Evolutionary conservation across 2,329 filamentous ascomycete genomes (phyloP).

Genomic region (Daldinia sp.): DNA sequence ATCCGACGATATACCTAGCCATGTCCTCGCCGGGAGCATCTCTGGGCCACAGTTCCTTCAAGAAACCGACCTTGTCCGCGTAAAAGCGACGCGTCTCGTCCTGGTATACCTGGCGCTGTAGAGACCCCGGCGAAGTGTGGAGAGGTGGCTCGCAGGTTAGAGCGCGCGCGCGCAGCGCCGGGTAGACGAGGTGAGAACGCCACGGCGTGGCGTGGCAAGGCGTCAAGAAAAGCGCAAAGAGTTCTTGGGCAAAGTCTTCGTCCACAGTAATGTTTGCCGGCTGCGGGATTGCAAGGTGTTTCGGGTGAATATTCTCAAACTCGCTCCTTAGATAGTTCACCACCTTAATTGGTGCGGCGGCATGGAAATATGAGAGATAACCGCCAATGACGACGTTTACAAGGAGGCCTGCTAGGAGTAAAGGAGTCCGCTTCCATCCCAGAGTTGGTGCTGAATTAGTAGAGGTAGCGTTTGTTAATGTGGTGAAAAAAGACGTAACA

Average conservation of each 20-base stretch:
- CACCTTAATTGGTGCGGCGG: constrained; percentile 81
- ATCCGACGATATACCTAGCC: constrained; percentile 71
- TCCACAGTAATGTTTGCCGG: constrained; percentile 45
- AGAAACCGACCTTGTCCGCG: constrained; percentile 69
- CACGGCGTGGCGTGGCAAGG: constrained; percentile 97
- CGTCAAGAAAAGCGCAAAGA: constrained; percentile 85
- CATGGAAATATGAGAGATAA: constrained; percentile 83
- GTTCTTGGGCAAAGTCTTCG: constrained; percentile 55
- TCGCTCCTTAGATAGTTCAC: constrained; percentile 79
- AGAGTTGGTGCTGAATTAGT: constrained; percentile 48
- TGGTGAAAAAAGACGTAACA: constrained; percentile 73
- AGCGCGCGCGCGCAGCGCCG: constrained; percentile 81
- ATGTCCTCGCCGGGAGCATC: constrained; percentile 53
- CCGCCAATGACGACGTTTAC: constrained; percentile 77
- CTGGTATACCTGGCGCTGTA: constrained; percentile 75
- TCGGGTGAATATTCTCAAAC: constrained; percentile 71
- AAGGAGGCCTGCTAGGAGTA: constrained; percentile 70
- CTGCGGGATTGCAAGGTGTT: constrained; percentile 51
- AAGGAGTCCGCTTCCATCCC: constrained; percentile 63
- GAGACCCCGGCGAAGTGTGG: constrained; percentile 67
- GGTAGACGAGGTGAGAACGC: constrained; percentile 86
- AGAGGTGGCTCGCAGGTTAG: constrained; percentile 92
- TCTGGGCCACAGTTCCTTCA: constrained; percentile 66
- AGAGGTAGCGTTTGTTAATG: constrained; percentile 49
- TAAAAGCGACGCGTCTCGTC: constrained; percentile 97